Percentiles rank a stretch among this genome's conserved stretches.
Conservation (phyloP, 129 eudicot genomes). For the Chrysanthemum lavandulifolium region DNA sequence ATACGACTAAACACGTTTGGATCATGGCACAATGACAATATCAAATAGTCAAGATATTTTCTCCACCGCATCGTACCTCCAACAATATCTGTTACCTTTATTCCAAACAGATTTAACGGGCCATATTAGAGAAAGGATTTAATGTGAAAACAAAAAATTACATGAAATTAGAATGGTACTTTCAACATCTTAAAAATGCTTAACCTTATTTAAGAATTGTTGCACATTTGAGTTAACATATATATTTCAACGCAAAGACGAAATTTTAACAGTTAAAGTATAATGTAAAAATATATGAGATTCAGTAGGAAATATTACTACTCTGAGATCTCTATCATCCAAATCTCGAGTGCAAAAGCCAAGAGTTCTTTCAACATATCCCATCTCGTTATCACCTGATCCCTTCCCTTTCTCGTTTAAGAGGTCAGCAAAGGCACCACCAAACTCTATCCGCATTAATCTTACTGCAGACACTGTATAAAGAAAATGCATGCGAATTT, state of each 20-base stretch:
- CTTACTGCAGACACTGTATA: conserved; percentile 85
- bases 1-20: conserved; percentile 55
- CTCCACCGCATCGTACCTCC: conserved; percentile 97
- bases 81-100: conserved; percentile 89
- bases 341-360: conserved; percentile 86
- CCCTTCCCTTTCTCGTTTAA: conserved; percentile 93
- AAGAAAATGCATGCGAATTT: conserved; percentile 13
- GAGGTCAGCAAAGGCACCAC: conserved; percentile 96
- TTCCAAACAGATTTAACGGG: background rate
- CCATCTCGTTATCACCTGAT: conserved; percentile 91
- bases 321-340: conserved; percentile 85
- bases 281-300: background rate
- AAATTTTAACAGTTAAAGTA: background rate
- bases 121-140: background rate
- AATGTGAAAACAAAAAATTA: background rate
- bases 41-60: conserved; percentile 83
- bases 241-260: background rate
- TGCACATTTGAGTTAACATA: background rate
- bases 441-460: conserved; percentile 92
- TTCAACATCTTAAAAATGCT: conserved; percentile 11
- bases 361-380: conserved; percentile 90
- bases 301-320: conserved; percentile 48
- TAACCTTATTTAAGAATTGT: background rate
- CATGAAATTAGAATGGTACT: background rate
- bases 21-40: conserved; percentile 77